phyloP scores from a whole-genome alignment of 2,329 filamentous ascomycete species.

The Fusarium agapanthi region DNA sequence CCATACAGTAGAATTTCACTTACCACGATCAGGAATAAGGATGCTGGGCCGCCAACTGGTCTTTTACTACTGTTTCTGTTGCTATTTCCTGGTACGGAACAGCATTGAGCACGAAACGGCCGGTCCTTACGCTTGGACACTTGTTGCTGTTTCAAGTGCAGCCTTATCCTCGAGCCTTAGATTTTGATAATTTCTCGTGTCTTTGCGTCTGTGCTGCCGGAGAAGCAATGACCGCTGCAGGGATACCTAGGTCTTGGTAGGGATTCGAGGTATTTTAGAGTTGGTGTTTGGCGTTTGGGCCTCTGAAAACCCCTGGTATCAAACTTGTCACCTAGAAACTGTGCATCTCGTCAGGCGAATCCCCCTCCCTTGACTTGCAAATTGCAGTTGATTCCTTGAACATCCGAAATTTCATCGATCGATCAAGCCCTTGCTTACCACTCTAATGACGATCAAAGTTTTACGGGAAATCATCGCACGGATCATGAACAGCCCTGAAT shows the following conservation, averaged over 20 bases:
- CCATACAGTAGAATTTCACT: background rate
- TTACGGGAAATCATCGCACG: background rate
- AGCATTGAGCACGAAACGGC: background rate
- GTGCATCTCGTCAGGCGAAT: background rate
- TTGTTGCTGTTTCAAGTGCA: background rate
- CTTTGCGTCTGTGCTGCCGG: background rate
- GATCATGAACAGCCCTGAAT: background rate
- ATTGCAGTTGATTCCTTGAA: background rate
- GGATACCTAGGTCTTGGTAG: background rate
- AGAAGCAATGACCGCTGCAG: background rate
- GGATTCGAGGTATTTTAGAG: background rate
- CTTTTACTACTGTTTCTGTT: background rate
- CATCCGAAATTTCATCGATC: background rate
- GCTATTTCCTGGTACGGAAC: background rate
- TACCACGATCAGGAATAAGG: background rate
- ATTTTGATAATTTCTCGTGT: background rate
- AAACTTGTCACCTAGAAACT: background rate
- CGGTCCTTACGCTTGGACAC: background rate
- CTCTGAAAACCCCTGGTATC: background rate
- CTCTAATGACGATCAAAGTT: background rate
- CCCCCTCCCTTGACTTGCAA: background rate
- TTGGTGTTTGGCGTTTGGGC: background rate
- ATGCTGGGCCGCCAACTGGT: background rate
- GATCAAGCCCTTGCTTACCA: background rate
- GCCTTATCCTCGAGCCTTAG: background rate